Base-by-base conservation (phyloP, 768 basidiomycete species). In the Pisolithus marmoratus region DNA sequence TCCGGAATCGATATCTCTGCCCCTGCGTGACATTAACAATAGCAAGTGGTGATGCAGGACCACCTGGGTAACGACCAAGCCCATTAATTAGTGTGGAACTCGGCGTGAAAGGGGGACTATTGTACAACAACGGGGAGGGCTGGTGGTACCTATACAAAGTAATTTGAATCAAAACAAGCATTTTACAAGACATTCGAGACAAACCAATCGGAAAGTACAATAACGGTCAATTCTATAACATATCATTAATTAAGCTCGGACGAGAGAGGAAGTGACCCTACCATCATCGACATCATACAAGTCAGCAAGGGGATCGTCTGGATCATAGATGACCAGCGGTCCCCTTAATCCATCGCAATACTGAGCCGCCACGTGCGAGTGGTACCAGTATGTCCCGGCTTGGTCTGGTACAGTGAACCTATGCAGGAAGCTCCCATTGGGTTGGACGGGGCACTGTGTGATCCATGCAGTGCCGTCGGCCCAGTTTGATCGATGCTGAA, bases 351-450 rank as follows among this genome's bases (percentile, higher is more conserved):
- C 73, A 36, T 76, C 74, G 42, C 76, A 75, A 22, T 66, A 68
- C 57, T 76, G 75, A 14, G 63, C 57, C 5, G 52, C 53, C 26
- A 69, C 55, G 54, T 77, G 76, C 23, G 72, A 73, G 51, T 77
- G 76, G 46, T 76, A 77, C 77, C 77, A 79, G 51, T 67, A 79
- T 0, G 75, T 78, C 6, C 77, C 78, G 2, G 73, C 63, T 51
- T 76, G 73, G 26, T 65, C 59, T 15, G 59, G 48, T 41, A 61
- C 60, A n/a, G 60, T 63, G 61, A 78, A 77, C 34, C 68, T 63
- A 54, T 78, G 76, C 31, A 65, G 52, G 57, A 76, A 78, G 6
- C 65, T 67, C 15, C 70, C 55, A 12, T 66, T 64, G 1, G 70
- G 65, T 19, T 59, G 61, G 20, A 76, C 76, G 14, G 76, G 77